Evolutionary conservation across 768 basidiomycete species (phyloP).

Genomic region (Termitomyces sp.): DNA sequence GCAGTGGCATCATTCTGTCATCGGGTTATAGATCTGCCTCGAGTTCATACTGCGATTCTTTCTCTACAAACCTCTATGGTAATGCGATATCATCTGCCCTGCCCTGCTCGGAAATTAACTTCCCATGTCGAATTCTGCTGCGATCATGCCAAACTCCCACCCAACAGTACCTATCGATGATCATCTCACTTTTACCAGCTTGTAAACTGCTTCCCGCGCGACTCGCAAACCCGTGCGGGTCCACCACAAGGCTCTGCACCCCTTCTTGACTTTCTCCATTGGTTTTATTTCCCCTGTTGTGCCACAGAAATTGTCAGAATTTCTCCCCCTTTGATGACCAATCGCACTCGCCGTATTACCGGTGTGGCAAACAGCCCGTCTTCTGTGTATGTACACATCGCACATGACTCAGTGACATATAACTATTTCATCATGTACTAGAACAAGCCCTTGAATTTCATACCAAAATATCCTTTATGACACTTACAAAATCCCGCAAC

Average conservation of each 20-base stretch:
- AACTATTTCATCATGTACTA: not conserved
- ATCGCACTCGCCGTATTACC: not conserved
- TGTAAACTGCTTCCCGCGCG: not conserved
- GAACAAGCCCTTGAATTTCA: not conserved
- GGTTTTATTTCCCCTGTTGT: constrained; percentile 2
- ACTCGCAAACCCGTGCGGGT: not conserved
- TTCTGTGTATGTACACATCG: not conserved
- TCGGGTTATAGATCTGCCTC: constrained; percentile 4
- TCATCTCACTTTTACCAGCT: not conserved
- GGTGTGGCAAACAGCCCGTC: not conserved
- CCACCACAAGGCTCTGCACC: constrained; percentile 1
- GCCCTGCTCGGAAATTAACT: constrained; percentile 28
- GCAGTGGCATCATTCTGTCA: not conserved
- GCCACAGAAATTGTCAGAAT: constrained; percentile 1
- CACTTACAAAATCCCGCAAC: not conserved
- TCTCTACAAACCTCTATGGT: not conserved
- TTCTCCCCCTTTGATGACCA: constrained; percentile 4
- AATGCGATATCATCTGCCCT: constrained; percentile 5
- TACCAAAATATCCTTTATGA: not conserved
- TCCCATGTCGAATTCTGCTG: constrained; percentile 20
- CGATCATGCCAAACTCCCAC: constrained; percentile 7
- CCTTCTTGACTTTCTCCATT: constrained; percentile 8
- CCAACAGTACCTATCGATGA: constrained; percentile 14
- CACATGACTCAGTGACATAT: constrained; percentile 8
- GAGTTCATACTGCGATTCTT: not conserved